These are phyloP conservation scores for Madurella fahalii DNA, from an alignment of 2,329 filamentous ascomycete genomes.

Conservation along the genomic window DNA sequence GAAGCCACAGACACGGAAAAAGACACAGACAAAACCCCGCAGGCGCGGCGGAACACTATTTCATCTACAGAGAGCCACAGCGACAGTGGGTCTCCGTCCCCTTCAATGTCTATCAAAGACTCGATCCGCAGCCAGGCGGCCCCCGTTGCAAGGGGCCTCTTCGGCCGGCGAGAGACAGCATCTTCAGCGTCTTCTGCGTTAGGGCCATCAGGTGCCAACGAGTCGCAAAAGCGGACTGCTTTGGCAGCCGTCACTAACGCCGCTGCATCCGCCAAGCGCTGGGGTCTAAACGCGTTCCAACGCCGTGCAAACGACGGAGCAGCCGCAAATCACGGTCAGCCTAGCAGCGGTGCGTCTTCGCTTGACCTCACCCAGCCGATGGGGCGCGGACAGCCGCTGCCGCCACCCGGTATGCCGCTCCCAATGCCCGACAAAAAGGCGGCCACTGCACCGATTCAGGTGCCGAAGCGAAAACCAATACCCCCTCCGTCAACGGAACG, in stretches of 20 bases:
- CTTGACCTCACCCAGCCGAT: slow-evolving; percentile 63
- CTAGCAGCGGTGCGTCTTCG: slow-evolving; percentile 19
- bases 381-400: slow-evolving; percentile 76
- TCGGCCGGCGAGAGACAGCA: slow-evolving; percentile 23
- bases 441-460: slow-evolving; percentile 52
- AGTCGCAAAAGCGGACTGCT: slow-evolving; percentile 43
- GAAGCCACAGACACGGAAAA: slow-evolving; percentile 41
- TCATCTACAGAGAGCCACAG: slow-evolving; percentile 34
- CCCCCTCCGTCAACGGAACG: slow-evolving; percentile 35
- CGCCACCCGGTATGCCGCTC: slow-evolving; percentile 74
- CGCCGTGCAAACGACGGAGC: slow-evolving; percentile 41
- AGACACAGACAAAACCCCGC: slow-evolving; percentile 36
- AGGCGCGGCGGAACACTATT: slow-evolving; percentile 33
- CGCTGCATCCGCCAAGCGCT: slow-evolving; percentile 53
- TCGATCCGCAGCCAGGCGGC: slow-evolving; percentile 21
- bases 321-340: slow-evolving; percentile 25
- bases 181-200: slow-evolving; percentile 10
- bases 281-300: slow-evolving; percentile 56
- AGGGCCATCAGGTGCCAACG: slow-evolving; percentile 14
- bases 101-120: slow-evolving; percentile 22
- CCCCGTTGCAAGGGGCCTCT: slow-evolving; percentile 22
- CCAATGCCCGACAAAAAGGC: slow-evolving; percentile 62
- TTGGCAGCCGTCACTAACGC: slow-evolving; percentile 53
- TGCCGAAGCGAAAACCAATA: slow-evolving; percentile 63
- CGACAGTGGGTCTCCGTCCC: slow-evolving; percentile 24